These are phyloP conservation scores for Mrakia blollopis DNA, from an alignment of 768 basidiomycete genomes.

Conservation along the genomic window DNA sequence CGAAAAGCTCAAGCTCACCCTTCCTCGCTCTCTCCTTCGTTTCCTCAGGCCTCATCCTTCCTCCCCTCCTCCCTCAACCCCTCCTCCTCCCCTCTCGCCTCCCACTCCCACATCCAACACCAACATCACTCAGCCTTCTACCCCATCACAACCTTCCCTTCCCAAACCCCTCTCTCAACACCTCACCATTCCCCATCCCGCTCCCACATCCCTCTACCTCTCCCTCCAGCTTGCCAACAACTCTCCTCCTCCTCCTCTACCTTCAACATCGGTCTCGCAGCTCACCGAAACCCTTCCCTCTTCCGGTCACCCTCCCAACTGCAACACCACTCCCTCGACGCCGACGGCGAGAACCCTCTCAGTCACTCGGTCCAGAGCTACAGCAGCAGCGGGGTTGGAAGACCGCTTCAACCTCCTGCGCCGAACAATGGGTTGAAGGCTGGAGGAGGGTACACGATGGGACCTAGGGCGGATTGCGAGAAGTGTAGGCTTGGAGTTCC, in stretches of 20 bases:
- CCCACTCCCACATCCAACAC: background rate
- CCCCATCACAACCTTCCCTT: constrained; percentile 4
- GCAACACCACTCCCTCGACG: background rate
- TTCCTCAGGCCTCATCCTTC: background rate
- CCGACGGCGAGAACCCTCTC: constrained; percentile 2
- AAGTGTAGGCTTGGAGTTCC: constrained; percentile 25
- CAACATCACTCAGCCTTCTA: background rate
- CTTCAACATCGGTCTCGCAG: too few relatives aligned
- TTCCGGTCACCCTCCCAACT: too few relatives aligned
- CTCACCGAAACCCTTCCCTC: too few relatives aligned
- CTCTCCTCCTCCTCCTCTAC: background rate
- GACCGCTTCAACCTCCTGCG: constrained; percentile 24
- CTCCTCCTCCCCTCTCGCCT: too few relatives aligned
- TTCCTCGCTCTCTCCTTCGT: background rate
- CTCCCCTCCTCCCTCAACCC: background rate
- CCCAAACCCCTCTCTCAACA: constrained; percentile 23
- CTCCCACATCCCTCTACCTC: constrained; percentile 7
- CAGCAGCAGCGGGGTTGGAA: background rate
- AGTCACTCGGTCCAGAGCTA: background rate
- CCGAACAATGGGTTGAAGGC: background rate
- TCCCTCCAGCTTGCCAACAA: background rate
- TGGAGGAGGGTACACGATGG: constrained; percentile 30
- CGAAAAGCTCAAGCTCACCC: background rate
- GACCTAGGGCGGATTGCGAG: constrained; percentile 33
- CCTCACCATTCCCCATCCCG: constrained; percentile 24